Percentiles rank a stretch among this genome's conserved stretches.
phyloP scores from a whole-genome alignment of 441 rosid genomes.

The Populus trichocarpa region DNA sequence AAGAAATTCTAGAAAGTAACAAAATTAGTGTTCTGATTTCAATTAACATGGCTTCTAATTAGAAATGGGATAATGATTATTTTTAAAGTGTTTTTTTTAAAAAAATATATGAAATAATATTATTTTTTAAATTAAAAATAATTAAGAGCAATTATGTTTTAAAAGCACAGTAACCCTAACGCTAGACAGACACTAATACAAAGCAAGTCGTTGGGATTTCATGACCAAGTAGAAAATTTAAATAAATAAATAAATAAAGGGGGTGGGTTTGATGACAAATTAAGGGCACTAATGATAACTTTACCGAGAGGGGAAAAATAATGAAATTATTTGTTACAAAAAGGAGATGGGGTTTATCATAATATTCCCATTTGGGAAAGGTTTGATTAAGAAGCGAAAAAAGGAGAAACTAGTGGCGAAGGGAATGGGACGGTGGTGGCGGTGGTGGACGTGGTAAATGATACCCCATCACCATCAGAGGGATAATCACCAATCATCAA shows the following conservation, averaged over 20 bases:
- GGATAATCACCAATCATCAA: neutral
- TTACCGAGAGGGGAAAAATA: slow-evolving; percentile 21
- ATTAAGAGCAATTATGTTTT: too few relatives aligned
- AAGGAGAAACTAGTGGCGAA: slow-evolving; percentile 26
- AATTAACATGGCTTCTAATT: too few relatives aligned
- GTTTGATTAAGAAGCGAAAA: slow-evolving; percentile 18
- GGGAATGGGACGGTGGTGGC: slow-evolving; percentile 23
- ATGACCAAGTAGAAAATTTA: neutral
- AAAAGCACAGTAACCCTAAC: too few relatives aligned
- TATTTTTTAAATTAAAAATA: too few relatives aligned
- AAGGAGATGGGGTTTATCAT: slow-evolving; percentile 27
- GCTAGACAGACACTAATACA: neutral
- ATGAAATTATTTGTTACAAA: slow-evolving; percentile 14
- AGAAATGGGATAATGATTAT: too few relatives aligned
- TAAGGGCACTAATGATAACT: slow-evolving; percentile 11
- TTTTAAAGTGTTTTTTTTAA: too few relatives aligned
- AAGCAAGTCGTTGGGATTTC: slow-evolving; percentile 15
- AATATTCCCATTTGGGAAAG: slow-evolving; percentile 51
- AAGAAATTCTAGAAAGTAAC: too few relatives aligned
- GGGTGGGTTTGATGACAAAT: too few relatives aligned
- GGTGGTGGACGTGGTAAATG: neutral
- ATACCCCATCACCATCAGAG: too few relatives aligned
- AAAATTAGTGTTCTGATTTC: too few relatives aligned
- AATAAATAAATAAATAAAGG: too few relatives aligned
- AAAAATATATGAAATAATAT: too few relatives aligned